Percentiles rank a stretch among this genome's conserved stretches.
Conservation (phyloP, 345 rosid genomes). For the Raphanus sativus region DNA sequence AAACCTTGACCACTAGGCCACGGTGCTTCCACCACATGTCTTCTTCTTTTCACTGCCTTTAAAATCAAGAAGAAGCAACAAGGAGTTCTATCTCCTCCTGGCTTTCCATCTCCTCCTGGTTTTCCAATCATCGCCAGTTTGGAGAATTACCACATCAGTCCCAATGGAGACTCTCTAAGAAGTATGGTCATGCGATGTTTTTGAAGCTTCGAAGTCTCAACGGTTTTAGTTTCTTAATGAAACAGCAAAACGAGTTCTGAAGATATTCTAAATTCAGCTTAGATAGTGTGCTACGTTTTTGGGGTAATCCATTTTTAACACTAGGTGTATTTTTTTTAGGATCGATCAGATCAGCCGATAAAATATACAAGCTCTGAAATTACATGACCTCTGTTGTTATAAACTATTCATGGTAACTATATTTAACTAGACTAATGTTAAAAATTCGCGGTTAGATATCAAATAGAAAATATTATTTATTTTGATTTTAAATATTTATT, state of each 20-base stretch:
- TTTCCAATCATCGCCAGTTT: slow-evolving; percentile 41
- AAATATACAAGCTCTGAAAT: too few species aligned
- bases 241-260: slow-evolving; percentile 24
- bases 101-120: slow-evolving; percentile 24
- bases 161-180: slow-evolving; percentile 32
- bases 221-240: slow-evolving; percentile 26
- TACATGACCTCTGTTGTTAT: neutral
- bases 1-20: too few species aligned
- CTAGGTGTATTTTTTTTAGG: too few species aligned
- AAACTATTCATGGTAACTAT: too few species aligned
- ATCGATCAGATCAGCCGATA: too few species aligned
- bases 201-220: slow-evolving; percentile 35
- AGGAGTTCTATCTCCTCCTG: slow-evolving; percentile 7
- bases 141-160: slow-evolving; percentile 37
- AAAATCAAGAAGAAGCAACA: slow-evolving; percentile 20
- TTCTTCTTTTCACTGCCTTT: slow-evolving; percentile 17
- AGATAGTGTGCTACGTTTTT: too few species aligned
- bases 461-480: too few species aligned
- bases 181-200: slow-evolving; percentile 39
- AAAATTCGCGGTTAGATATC: too few species aligned
- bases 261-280: neutral
- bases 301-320: too few species aligned
- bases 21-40: too few species aligned
- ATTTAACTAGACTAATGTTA: too few species aligned
- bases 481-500: too few species aligned